Evolutionary conservation across 2,329 filamentous ascomycete species (phyloP), one percentile per base, ranked within the genome.

Genomic region (Paecilomyces formosus): DNA sequence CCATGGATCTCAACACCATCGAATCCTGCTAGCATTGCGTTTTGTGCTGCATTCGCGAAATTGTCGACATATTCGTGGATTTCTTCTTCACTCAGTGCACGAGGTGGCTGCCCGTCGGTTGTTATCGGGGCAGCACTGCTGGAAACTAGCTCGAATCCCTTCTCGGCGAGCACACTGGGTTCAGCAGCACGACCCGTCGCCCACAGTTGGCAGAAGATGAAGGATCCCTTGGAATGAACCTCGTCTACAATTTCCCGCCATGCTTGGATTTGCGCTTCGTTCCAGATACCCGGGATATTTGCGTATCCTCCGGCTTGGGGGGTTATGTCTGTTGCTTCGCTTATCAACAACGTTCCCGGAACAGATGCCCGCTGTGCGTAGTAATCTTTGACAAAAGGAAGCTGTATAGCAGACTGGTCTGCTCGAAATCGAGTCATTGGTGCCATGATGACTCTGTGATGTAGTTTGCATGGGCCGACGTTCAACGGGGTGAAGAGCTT

Each of bases 161-260:
- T 70, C n/a, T 66, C 65, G 24, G 70, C 64, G 15, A 76, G 63
- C 3, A 73, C 67, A 1, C 67, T 58, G 1, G 70, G 65, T 58
- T 75, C 68, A 0, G 81, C 80, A 2, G 79, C 77, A 9, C 86
- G 79, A 1, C 86, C 85, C n/a, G 82, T 72, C 0, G 79, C 79
- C 76, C 82, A 87, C 0, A 88, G 74, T 64, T 88, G 86, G 1
- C 78, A 71, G 69, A 76, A 86, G 31, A 88, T 83, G 65, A 76
- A 83, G 13, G 77, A 79, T 1, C 81, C 81, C 60, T 84, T 84
- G 18, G 74, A 74, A 64, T 89, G 86, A 0, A 88, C 83, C 0
- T 79, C 80, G n/a, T 84, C 78, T 1, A 81, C 83, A 45, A 88
- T 73, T 3, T 77, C 70, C 61, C 78, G 81, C 86, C 85, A 88